Conservation (phyloP, 306 rosid species). For the Alnus rubra region DNA sequence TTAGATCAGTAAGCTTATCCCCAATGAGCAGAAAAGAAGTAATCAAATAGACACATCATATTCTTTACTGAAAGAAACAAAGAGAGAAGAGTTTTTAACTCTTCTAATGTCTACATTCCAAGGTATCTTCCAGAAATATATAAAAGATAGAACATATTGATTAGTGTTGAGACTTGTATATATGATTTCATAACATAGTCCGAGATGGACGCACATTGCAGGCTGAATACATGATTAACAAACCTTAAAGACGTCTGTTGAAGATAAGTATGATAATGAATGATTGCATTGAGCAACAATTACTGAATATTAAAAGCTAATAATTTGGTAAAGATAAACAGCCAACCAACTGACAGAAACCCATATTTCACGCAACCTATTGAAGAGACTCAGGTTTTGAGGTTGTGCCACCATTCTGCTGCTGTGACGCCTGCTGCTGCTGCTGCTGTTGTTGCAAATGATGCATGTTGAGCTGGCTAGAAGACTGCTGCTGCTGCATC, state of each 20-base stretch:
- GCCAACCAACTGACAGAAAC: constrained; percentile 13
- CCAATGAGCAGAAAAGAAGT: background rate
- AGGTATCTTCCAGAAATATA: constrained; percentile 45
- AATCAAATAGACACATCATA: constrained; percentile 1
- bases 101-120: constrained; percentile 46
- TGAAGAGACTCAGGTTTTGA: constrained; percentile 60
- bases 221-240: constrained; percentile 35
- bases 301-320: constrained; percentile 14
- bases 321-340: constrained; percentile 11
- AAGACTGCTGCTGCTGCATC: constrained; percentile 42
- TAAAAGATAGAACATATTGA: constrained; percentile 34
- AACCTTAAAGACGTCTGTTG: constrained; percentile 30
- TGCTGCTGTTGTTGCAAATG: constrained; percentile 51
- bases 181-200: constrained; percentile 38
- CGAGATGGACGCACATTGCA: constrained; percentile 42
- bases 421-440: too few species aligned
- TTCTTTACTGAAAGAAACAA: constrained; percentile 30
- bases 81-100: constrained; percentile 30
- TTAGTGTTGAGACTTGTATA: constrained; percentile 35
- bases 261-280: constrained; percentile 37
- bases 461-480: constrained; percentile 51
- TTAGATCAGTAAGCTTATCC: background rate
- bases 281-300: constrained; percentile 35
- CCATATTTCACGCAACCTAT: constrained; percentile 31
- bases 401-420: constrained; percentile 55